A percentile compares a stretch with the other conserved stretches of the same genome.
Evolutionary conservation across 768 basidiomycete genomes (phyloP).

Genomic region (Strobilomyces echinocephalus): DNA sequence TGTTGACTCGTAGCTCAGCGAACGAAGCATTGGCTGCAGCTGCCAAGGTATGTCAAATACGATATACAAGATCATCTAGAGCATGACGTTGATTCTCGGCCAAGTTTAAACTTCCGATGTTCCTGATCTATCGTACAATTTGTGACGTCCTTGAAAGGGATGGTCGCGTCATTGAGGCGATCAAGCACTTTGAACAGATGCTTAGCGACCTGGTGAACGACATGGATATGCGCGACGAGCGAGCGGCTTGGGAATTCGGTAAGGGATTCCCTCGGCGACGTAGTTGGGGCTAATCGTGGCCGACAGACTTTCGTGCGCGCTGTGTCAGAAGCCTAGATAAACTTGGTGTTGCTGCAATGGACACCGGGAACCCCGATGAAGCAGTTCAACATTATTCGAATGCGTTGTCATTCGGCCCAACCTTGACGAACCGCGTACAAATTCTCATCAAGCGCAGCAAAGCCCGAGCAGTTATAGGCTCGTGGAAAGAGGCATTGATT

Average conservation of each 20-base stretch:
- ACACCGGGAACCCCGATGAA: background rate
- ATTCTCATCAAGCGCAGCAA: slow-evolving; percentile 8
- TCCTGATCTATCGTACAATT: background rate
- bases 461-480: background rate
- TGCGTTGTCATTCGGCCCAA: background rate
- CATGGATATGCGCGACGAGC: background rate
- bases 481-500: background rate
- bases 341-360: background rate
- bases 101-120: slow-evolving; percentile 1
- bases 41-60: background rate
- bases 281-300: background rate
- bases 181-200: background rate
- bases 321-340: background rate
- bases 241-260: background rate
- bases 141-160: slow-evolving; percentile 4
- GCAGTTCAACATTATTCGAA: background rate
- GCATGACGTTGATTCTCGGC: background rate
- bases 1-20: background rate
- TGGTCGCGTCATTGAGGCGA: background rate
- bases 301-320: background rate
- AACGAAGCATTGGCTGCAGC: background rate
- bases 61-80: background rate
- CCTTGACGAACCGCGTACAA: rapidly evolving
- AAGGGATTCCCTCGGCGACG: background rate
- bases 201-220: background rate